These are phyloP conservation scores for Nannochloris sp. DNA, from an alignment of 139 green algal species.

Conservation along the genomic window DNA sequence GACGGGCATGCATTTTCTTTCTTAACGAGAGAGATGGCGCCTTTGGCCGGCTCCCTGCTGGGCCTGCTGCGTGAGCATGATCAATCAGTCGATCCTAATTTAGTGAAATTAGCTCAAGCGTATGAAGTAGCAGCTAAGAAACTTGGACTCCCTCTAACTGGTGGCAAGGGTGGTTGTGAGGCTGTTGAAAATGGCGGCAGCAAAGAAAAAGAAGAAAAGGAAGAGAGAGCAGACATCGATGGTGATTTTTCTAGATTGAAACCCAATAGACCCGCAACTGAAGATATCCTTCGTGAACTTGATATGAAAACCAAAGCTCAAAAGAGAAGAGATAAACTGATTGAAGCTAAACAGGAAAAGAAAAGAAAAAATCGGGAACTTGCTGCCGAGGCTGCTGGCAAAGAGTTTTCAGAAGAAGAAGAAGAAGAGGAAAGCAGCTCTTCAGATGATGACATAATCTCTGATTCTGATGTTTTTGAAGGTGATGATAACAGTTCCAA, in stretches of 20 bases:
- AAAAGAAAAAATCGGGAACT: too few relatives aligned
- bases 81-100: slow-evolving; percentile 67
- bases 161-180: too few relatives aligned
- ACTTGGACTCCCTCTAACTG: slow-evolving; percentile 18
- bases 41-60: slow-evolving; percentile 49
- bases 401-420: too few relatives aligned
- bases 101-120: slow-evolving; percentile 58
- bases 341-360: not conserved
- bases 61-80: slow-evolving; percentile 42
- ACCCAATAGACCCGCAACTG: not conserved
- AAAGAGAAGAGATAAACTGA: not conserved
- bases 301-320: slow-evolving; percentile 19
- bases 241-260: not conserved
- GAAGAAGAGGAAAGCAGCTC: too few relatives aligned
- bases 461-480: too few relatives aligned
- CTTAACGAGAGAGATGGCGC: slow-evolving; percentile 71
- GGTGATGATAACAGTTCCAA: too few relatives aligned
- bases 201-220: slow-evolving; percentile 3
- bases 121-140: slow-evolving; percentile 36
- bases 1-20: slow-evolving; percentile 81
- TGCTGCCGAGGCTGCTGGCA: not conserved
- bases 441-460: too few relatives aligned
- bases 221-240: not conserved
- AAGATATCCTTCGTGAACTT: slow-evolving; percentile 17
- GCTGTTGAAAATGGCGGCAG: not conserved